Base-by-base conservation (phyloP, 805 yeast genomes). In the Ogataea pignaliae region DNA sequence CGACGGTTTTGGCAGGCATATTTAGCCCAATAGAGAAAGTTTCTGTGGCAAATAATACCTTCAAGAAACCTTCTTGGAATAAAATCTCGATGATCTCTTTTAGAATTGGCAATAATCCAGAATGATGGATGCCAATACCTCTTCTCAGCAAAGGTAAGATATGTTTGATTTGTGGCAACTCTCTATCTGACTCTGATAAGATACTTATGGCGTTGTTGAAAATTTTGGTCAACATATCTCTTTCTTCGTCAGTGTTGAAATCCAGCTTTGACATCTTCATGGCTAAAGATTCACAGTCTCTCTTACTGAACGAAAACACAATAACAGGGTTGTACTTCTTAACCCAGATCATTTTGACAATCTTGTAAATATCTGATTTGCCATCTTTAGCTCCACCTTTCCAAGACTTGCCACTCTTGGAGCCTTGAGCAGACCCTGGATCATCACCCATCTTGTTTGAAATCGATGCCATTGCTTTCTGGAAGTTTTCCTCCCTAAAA, bases 1-100 rank as follows among this genome's bases (percentile, higher is more conserved):
- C 99, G 37, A 93, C 99, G 0, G 99, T 93, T 59, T 93, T 93
- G 10, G 99, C 98, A 57, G 99, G 99, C 99, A 93, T 93, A 69
- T 93, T 93, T 42, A 93, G 78, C 41, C 99, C 99, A 69, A 93
- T 93, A 11, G 98, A 90, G 63, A 93, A 93, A 3, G 99, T 93
- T 65, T 93, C 99, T 0, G 99, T 93, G 3, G 99, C 99, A 69
- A 93, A 93, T 45, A 93, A 70, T 1, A 91, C 98, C 63, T 93
- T 93, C 46, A 93, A 71, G 41, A 91, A 79, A 11, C 99, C 99
- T 70, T 93, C 98, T 67, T 93, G 99, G 72, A 93, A 93, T 46
- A 93, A 69, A 68, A 93, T 87, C 71, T 93, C 99, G 59, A 95
- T 91, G 59, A 98, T 99, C 68, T 98, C 83, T 61, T 84, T 83